These are phyloP conservation scores for Colletotrichum sansevieriae DNA, from an alignment of 2,329 filamentous ascomycete genomes.

Conservation along the genomic window DNA sequence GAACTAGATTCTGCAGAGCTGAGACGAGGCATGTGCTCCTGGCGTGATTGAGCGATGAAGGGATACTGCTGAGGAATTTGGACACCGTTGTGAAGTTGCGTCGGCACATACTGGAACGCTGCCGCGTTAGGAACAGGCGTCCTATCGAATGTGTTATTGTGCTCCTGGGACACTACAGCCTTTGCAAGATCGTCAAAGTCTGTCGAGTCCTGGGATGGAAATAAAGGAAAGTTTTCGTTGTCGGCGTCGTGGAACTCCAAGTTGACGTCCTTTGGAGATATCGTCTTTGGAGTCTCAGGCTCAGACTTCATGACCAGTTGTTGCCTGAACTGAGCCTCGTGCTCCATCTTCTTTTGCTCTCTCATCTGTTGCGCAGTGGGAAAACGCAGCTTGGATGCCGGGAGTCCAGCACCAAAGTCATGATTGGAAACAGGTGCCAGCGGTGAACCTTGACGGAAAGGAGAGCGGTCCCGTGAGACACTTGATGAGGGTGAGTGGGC, in stretches of 20 bases:
- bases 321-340: constrained; percentile 64
- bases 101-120: constrained; percentile 47
- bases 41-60: constrained; percentile 57
- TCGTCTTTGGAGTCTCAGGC: constrained; percentile 78
- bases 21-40: constrained; percentile 52
- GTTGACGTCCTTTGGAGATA: constrained; percentile 93
- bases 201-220: constrained; percentile 70
- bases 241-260: constrained; percentile 86
- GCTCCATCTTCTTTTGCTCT: constrained; percentile 72
- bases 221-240: constrained; percentile 79
- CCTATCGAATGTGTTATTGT: constrained; percentile 5
- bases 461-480: constrained; percentile 77
- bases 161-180: neutral
- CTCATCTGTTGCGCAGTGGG: constrained; percentile 70
- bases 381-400: constrained; percentile 49
- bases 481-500: constrained; percentile 62
- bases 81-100: constrained; percentile 55
- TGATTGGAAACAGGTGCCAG: constrained; percentile 62
- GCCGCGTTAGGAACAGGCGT: neutral
- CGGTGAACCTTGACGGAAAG: constrained; percentile 81
- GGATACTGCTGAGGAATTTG: constrained; percentile 65
- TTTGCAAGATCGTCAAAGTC: constrained; percentile 57
- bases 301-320: constrained; percentile 57
- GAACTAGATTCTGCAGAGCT: constrained; percentile 59
- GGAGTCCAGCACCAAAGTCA: constrained; percentile 55